Base-by-base conservation (phyloP, 345 rosid species). In the Pugionium cornutum region DNA sequence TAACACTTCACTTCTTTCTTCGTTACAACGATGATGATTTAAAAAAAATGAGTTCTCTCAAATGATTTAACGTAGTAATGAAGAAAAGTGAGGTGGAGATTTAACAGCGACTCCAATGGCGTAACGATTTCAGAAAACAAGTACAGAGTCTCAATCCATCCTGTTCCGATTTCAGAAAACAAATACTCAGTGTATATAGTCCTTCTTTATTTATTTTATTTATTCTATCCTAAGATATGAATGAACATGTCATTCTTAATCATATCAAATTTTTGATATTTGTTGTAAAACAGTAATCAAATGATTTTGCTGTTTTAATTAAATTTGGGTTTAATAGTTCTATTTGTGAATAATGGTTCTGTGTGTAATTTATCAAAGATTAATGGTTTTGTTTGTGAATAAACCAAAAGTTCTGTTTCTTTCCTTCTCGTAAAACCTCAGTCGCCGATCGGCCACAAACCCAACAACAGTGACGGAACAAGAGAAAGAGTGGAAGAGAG, bases 71-170 rank as follows among this genome's bases (percentile, higher is more conserved):
- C 58, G 68, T 53, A 67, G 50, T 57, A 57, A 64, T 53, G 75
- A 68, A 65, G 67, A 53, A 62, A 67, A 58, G 66, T 37, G 65
- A 41, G 62, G 71, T 43, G 53, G 58, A 58, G 54, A 68, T 59
- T 68, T 50, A 50, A 66, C 58, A 57, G 62, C 43, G 69, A 43
- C 72, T 49, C 40, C 72, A 72, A 47, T 72, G 75, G 75, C 69
- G 70, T 65, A 64, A 64, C 60, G 31, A 65, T 58, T 53, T 34
- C 51, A 18, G 18, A 18, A 18, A 27, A 18, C 18, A 27, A 62
- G 66, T 72, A 47, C 49, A 63, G 53, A 71, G 70, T 64, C 74
- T 62, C 39, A 34, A 57, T 56, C 64, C 11, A 8, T 72, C 47
- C 58, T 71, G 37, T 44, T 51, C 42, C 60, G 43, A 53, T 60